Evolutionary conservation across 2,329 filamentous ascomycete species (phyloP).

Genomic region (Bipolaris gigantea): DNA sequence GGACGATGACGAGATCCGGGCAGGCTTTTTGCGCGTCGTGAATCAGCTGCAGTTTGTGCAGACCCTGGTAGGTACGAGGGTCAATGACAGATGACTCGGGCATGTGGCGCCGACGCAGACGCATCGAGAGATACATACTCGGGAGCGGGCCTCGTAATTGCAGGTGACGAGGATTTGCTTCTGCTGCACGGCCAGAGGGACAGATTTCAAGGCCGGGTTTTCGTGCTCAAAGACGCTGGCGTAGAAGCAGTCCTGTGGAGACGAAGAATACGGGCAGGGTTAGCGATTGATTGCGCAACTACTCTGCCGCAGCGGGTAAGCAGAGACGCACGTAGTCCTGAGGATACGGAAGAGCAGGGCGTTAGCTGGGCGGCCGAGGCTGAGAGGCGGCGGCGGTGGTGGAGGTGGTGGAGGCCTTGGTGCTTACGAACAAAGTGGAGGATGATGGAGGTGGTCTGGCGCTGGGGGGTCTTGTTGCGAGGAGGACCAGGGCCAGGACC

Average conservation of each 20-base stretch:
- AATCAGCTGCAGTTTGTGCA: constrained; percentile 83
- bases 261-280: background rate
- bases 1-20: constrained; percentile 78
- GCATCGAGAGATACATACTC: constrained; percentile 46
- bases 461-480: background rate
- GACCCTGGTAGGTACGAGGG: constrained; percentile 42
- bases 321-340: constrained; percentile 41
- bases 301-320: constrained; percentile 9
- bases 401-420: constrained; percentile 3
- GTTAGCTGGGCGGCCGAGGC: constrained; percentile 25
- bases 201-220: constrained; percentile 69
- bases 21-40: constrained; percentile 77
- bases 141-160: constrained; percentile 85
- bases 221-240: constrained; percentile 86
- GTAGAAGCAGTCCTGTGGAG: constrained; percentile 80
- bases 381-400: background rate
- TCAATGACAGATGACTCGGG: constrained; percentile 4
- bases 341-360: constrained; percentile 12
- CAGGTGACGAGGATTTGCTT: constrained; percentile 72
- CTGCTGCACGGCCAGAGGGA: constrained; percentile 84
- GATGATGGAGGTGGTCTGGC: constrained; percentile 60
- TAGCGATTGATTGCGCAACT: constrained; percentile 10
- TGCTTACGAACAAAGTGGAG: constrained; percentile 70
- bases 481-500: no score
- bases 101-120: constrained; percentile 4